Base-by-base conservation (phyloP, 352 stramenopile species). In the Globisporangium orthogonon region DNA sequence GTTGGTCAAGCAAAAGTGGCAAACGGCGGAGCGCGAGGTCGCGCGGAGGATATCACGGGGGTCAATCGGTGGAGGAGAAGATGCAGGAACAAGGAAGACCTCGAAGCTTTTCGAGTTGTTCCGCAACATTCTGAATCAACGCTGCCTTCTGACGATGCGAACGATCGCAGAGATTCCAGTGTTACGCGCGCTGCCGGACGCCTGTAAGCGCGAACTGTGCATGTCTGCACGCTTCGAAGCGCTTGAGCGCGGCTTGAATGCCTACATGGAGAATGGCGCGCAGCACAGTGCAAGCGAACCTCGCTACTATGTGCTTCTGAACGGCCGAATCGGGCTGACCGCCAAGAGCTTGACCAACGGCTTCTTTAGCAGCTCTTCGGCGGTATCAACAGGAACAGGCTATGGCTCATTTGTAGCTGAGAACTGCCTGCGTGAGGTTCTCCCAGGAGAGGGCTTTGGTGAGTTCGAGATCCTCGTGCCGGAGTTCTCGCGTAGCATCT, bases 91-190 rank as follows among this genome's bases (percentile, higher is more conserved):
- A 23, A 23, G 23, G 9, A 80, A 76, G 39, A 65, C 61, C 4
- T 71, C 73, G 13, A 86, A 78, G 46, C 66, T 88, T 17, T 83
- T 86, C 23, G 63, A 86, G 15, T 62, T 88, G 7, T 85, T 86
- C 60, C 72, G 78, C 46, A 88, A 86, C 52, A 79, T 88, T 11
- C 47, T 88, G 4, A 86, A 88, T 48, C 78, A 88, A 56, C 73
- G 78, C 4, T 83, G 70, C 53, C 74, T 76, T 51, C 52, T 86
- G 13, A 88, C 74, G 2, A 82, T 84, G 67, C 70, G 76, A 1
- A 66, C 70, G 3, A 70, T 88, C 37, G 59, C 74, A 4, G 71
- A 78, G 7, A 80, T 86, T 7, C 76, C 78, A 1, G 29, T 81
- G 31, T 51, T 88, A 3, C 56, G 68, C 10, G 63, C 70, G 46